Conservation (phyloP, 768 basidiomycete species). For the Russula olivacea region DNA sequence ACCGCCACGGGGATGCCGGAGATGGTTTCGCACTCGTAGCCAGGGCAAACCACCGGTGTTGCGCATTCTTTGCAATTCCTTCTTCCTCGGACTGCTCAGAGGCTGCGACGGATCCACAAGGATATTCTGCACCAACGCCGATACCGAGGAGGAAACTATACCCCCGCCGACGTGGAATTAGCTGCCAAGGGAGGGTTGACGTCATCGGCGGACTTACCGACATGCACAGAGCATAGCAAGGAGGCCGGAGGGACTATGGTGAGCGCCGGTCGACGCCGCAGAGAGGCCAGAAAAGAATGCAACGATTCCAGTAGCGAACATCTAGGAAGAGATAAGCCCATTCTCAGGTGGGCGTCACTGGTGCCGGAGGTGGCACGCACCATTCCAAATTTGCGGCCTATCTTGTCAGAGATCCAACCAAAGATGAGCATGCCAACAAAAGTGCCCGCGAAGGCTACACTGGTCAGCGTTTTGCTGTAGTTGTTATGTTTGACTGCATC, state of each 20-base stretch:
- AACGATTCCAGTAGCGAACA: slow-evolving; percentile 78
- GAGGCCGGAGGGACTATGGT: slow-evolving; percentile 62
- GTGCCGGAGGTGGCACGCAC: slow-evolving; percentile 36
- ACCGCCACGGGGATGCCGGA: background rate
- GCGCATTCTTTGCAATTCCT: slow-evolving; percentile 69
- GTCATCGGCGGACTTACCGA: slow-evolving; percentile 42
- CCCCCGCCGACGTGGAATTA: background rate
- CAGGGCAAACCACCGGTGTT: slow-evolving; percentile 80
- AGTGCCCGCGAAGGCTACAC: slow-evolving; percentile 78
- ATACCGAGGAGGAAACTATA: slow-evolving; percentile 80
- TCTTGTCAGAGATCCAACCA: slow-evolving; percentile 78
- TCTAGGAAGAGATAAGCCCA: slow-evolving; percentile 37
- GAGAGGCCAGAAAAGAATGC: slow-evolving; percentile 78
- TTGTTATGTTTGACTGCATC: slow-evolving; percentile 45
- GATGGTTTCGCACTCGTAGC: slow-evolving; percentile 65
- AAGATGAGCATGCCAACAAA: slow-evolving; percentile 82
- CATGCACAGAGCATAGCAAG: slow-evolving; percentile 74
- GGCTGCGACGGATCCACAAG: slow-evolving; percentile 83
- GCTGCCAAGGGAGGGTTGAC: background rate
- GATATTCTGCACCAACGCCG: slow-evolving; percentile 85
- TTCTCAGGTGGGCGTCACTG: background rate
- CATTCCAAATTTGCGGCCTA: slow-evolving; percentile 77
- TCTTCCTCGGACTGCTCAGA: slow-evolving; percentile 87
- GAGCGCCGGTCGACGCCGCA: slow-evolving; percentile 74
- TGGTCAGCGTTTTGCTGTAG: slow-evolving; percentile 58